Conservation (phyloP, 73 alveolate species). For the Paramecium pentaurelia region DNA sequence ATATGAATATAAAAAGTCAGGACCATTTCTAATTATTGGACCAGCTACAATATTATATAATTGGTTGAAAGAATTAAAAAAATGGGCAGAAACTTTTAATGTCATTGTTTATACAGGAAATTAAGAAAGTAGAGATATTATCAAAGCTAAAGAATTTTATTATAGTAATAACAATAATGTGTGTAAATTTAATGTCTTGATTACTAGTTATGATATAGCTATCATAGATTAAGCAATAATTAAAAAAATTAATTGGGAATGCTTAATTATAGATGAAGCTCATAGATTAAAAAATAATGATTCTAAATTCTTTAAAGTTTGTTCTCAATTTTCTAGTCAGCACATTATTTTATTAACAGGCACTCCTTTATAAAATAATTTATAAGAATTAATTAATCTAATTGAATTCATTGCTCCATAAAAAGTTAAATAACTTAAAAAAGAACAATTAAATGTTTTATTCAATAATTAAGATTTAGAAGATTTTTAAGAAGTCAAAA, state of each 20-base stretch:
- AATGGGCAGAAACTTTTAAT: slow-evolving; percentile 89
- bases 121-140: slow-evolving; percentile 71
- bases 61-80: slow-evolving; percentile 89
- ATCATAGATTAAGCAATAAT: slow-evolving; percentile 77
- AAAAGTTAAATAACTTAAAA: slow-evolving; percentile 65
- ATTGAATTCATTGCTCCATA: slow-evolving; percentile 84
- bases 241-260: slow-evolving; percentile 78
- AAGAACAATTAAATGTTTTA: slow-evolving; percentile 42
- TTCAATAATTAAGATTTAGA: slow-evolving; percentile 61
- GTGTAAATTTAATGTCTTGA: slow-evolving; percentile 79
- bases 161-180: slow-evolving; percentile 50
- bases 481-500: slow-evolving; percentile 50
- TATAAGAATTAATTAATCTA: slow-evolving; percentile 84
- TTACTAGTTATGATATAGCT: slow-evolving; percentile 87
- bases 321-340: slow-evolving; percentile 71
- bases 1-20: slow-evolving; percentile 62
- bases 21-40: slow-evolving; percentile 88
- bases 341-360: slow-evolving; percentile 92
- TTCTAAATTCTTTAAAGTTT: slow-evolving; percentile 74
- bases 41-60: slow-evolving; percentile 91
- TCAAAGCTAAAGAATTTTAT: slow-evolving; percentile 53
- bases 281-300: slow-evolving; percentile 90
- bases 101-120: slow-evolving; percentile 78
- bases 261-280: slow-evolving; percentile 94
- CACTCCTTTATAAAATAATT: slow-evolving; percentile 93